Evolutionary conservation across 202 grass and related monocot genomes (phyloP).

Genomic region (Setaria italica): DNA sequence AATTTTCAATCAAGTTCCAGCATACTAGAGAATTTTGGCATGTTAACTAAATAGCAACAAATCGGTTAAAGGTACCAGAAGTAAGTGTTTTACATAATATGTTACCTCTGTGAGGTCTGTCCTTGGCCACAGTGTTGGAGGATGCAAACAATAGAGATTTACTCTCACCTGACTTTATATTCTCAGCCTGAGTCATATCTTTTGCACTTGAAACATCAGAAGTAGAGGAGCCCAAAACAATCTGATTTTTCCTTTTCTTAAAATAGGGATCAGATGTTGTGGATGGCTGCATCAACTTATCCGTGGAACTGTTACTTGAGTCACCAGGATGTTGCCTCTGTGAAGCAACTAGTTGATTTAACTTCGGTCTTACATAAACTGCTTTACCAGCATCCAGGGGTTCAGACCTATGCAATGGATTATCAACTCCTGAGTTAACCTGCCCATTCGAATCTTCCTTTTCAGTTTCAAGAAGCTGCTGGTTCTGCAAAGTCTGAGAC

Average conservation of each 20-base stretch:
- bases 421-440: slow-evolving; percentile 43
- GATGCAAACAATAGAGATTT: slow-evolving; percentile 63
- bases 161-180: slow-evolving; percentile 70
- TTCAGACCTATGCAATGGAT: slow-evolving; percentile 55
- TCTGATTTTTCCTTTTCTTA: slow-evolving; percentile 90
- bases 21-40: not conserved
- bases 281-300: slow-evolving; percentile 49
- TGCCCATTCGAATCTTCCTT: slow-evolving; percentile 42
- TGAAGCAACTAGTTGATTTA: slow-evolving; percentile 75
- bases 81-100: slow-evolving; percentile 8
- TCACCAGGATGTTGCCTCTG: slow-evolving; percentile 52
- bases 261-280: slow-evolving; percentile 72
- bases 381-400: slow-evolving; percentile 49
- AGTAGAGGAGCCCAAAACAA: slow-evolving; percentile 68
- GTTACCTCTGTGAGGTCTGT: slow-evolving; percentile 65
- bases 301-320: slow-evolving; percentile 52
- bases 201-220: slow-evolving; percentile 61
- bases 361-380: slow-evolving; percentile 73
- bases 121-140: slow-evolving; percentile 51
- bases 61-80: slow-evolving; percentile 1
- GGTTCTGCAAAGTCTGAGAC: slow-evolving; percentile 56
- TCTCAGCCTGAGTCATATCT: slow-evolving; percentile 54
- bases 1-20: slow-evolving; percentile 19
- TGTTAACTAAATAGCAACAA: slow-evolving; percentile 32
- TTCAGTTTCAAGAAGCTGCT: slow-evolving; percentile 46